Percentiles rank a stretch among this genome's conserved stretches.
These are phyloP conservation scores for Annulohypoxylon truncatum DNA, from an alignment of 2,329 filamentous ascomycete genomes.

Conservation along the genomic window DNA sequence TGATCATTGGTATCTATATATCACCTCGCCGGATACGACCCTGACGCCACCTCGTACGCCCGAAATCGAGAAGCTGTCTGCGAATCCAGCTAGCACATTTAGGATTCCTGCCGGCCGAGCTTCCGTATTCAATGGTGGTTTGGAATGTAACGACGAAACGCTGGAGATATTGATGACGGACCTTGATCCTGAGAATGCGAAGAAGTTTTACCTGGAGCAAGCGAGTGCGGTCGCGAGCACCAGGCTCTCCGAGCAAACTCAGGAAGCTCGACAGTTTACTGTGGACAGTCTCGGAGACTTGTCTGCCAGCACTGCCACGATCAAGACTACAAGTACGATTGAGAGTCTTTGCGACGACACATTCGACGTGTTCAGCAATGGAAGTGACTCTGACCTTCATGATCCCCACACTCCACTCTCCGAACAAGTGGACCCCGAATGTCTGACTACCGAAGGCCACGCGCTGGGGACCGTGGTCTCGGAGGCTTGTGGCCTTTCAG, in stretches of 20 bases:
- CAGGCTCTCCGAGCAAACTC: slow-evolving; percentile 76
- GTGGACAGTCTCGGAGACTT: slow-evolving; percentile 70
- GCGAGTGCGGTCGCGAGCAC: slow-evolving; percentile 92
- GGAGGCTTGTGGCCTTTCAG: slow-evolving; percentile 86
- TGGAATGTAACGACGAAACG: slow-evolving; percentile 77
- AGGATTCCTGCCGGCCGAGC: slow-evolving; percentile 65
- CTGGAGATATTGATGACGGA: slow-evolving; percentile 80
- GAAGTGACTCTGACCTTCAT: slow-evolving; percentile 60
- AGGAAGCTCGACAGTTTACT: slow-evolving; percentile 70
- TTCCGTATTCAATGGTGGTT: slow-evolving; percentile 53
- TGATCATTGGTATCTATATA: slow-evolving; percentile 98
- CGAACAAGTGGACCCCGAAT: slow-evolving; percentile 72
- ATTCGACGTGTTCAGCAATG: slow-evolving; percentile 86
- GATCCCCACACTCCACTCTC: slow-evolving; percentile 68
- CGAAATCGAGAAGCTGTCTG: slow-evolving; percentile 57
- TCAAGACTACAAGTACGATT: slow-evolving; percentile 55
- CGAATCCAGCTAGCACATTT: slow-evolving; percentile 59
- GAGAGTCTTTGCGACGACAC: slow-evolving; percentile 63
- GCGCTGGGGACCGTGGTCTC: slow-evolving; percentile 92
- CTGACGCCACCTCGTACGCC: slow-evolving; percentile 88
- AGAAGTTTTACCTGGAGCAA: slow-evolving; percentile 75
- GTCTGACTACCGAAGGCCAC: slow-evolving; percentile 91
- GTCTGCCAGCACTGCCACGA: slow-evolving; percentile 57
- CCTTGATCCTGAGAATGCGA: slow-evolving; percentile 74
- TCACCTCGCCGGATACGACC: slow-evolving; percentile 84